These are phyloP conservation scores for Spinacia oleracea DNA, from an alignment of 179 eudicot genomes.

Conservation along the genomic window DNA sequence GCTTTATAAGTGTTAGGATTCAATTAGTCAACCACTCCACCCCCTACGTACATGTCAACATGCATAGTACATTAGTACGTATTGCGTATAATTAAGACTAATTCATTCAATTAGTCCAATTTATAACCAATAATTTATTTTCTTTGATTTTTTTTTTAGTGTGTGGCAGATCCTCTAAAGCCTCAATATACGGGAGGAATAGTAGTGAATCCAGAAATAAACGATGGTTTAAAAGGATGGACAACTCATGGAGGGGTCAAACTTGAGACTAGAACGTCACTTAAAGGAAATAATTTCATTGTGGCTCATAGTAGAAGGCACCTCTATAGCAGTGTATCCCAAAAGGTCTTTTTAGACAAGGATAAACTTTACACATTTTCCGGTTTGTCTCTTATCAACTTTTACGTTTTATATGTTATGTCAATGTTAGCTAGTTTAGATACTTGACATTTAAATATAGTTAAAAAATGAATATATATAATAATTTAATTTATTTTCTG, in stretches of 20 bases:
- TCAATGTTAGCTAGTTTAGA: background rate
- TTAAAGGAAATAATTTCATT: slow-evolving; percentile 49
- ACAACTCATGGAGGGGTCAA: slow-evolving; percentile 43
- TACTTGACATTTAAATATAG: background rate
- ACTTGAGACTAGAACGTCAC: slow-evolving; percentile 33
- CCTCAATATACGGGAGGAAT: slow-evolving; percentile 70
- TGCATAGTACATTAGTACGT: no score
- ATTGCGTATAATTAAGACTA: no score
- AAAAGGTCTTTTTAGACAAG: slow-evolving; percentile 41
- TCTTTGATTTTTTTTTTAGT: slow-evolving; percentile 34
- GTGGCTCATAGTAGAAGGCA: slow-evolving; percentile 40
- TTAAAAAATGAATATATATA: no score
- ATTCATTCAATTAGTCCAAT: no score
- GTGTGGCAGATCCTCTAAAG: slow-evolving; percentile 45
- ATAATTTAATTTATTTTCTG: no score
- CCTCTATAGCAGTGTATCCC: slow-evolving; percentile 42
- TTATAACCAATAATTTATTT: no score
- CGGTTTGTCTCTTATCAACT: slow-evolving; percentile 30
- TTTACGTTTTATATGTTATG: no score
- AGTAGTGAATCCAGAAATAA: slow-evolving; percentile 53
- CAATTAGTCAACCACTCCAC: no score
- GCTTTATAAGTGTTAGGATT: no score
- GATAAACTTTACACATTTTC: slow-evolving; percentile 56
- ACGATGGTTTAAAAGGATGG: slow-evolving; percentile 60
- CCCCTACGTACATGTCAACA: no score